These are phyloP conservation scores for Dictyostelium discoideum DNA, from an alignment of 78 protist species.

Conservation along the genomic window DNA sequence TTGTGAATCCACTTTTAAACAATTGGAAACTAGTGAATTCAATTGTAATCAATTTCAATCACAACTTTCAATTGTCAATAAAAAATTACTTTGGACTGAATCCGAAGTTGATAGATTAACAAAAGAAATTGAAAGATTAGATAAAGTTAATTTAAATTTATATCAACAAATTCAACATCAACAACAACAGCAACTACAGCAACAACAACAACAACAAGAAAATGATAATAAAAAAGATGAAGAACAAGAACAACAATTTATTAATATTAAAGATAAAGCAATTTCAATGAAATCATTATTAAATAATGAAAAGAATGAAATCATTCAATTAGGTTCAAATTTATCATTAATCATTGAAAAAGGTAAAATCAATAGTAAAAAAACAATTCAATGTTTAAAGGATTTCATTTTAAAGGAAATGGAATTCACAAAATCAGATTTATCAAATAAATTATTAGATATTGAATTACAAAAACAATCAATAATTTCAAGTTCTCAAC, in stretches of 20 bases:
- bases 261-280: slow-evolving; percentile 17
- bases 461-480: slow-evolving; percentile 1
- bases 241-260: not conserved
- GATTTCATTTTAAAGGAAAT: slow-evolving; percentile 52
- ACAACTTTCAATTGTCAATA: slow-evolving; percentile 27
- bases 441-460: slow-evolving; percentile 11
- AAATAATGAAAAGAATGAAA: slow-evolving; percentile 26
- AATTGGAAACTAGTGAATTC: slow-evolving; percentile 12
- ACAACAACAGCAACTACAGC: not conserved
- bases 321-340: slow-evolving; percentile 7
- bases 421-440: slow-evolving; percentile 44
- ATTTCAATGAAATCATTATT: not conserved
- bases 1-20: slow-evolving; percentile 15
- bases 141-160: not conserved
- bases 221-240: not conserved
- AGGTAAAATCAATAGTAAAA: slow-evolving; percentile 19
- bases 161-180: not conserved
- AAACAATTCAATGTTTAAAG: slow-evolving; percentile 17
- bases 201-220: not conserved
- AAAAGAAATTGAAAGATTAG: slow-evolving; percentile 58
- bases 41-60: slow-evolving; percentile 38
- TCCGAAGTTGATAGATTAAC: slow-evolving; percentile 67
- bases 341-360: slow-evolving; percentile 16
- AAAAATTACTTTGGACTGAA: slow-evolving; percentile 45
- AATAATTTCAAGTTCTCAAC: not conserved